These are phyloP conservation scores for Skeletonema costatum DNA, from an alignment of 108 stramenopile species.

Conservation along the genomic window DNA sequence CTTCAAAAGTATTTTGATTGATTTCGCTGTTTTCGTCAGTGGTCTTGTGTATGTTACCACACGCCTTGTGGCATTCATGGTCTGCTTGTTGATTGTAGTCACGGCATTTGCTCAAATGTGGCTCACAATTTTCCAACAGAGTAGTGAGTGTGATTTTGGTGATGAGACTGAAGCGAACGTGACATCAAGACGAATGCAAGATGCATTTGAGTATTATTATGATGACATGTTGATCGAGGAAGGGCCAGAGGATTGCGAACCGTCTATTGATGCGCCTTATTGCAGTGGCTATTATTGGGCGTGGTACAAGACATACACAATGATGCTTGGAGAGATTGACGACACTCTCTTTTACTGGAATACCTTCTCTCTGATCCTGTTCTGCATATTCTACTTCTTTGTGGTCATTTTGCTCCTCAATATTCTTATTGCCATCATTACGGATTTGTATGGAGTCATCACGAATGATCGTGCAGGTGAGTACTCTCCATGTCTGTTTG, in stretches of 20 bases:
- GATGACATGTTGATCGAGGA: neutral
- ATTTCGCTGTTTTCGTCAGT: constrained; percentile 86
- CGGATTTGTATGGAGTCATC: constrained; percentile 82
- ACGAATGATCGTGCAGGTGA: constrained; percentile 75
- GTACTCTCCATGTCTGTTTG: neutral
- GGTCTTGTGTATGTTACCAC: constrained; percentile 72
- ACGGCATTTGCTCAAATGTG: constrained; percentile 87
- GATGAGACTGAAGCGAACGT: neutral
- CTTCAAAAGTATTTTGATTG: constrained; percentile 74
- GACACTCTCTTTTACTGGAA: constrained; percentile 54
- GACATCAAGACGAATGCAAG: neutral
- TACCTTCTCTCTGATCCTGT: constrained; percentile 59
- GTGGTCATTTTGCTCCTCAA: constrained; percentile 79
- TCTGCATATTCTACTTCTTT: constrained; percentile 68
- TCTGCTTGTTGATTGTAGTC: constrained; percentile 71
- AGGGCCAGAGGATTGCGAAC: constrained; percentile 32
- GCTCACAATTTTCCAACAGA: constrained; percentile 65
- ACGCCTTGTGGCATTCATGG: constrained; percentile 68
- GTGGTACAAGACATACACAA: constrained; percentile 78
- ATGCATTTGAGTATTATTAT: constrained; percentile 1
- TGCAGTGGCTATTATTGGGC: constrained; percentile 43
- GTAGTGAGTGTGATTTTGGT: constrained; percentile 35
- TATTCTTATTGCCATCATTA: constrained; percentile 86
- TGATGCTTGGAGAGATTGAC: constrained; percentile 73
- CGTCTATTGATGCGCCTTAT: constrained; percentile 18